Percentiles rank a stretch among this genome's conserved stretches.
Evolutionary conservation across 495 filamentous ascomycete species (phyloP).

Genomic region (Talaromyces liani): DNA sequence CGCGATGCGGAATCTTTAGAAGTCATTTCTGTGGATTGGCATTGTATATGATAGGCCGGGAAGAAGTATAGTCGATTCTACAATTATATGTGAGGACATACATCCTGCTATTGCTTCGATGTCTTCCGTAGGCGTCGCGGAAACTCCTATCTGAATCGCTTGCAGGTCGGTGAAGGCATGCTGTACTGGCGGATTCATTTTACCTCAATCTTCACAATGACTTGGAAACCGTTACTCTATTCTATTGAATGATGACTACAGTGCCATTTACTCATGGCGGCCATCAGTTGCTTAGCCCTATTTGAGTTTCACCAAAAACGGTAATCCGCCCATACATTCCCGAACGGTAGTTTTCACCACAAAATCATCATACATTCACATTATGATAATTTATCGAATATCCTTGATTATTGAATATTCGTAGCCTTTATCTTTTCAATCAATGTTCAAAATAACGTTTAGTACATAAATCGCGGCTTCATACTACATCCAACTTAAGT

Average conservation of each 20-base stretch:
- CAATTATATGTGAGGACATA: neutral
- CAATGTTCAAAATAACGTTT: too few species aligned
- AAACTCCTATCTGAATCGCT: neutral
- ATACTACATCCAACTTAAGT: neutral
- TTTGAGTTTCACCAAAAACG: neutral
- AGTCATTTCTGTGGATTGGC: neutral
- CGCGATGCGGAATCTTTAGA: neutral
- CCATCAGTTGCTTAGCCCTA: neutral
- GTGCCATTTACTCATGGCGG: neutral
- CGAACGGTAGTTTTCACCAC: neutral
- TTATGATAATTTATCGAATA: neutral
- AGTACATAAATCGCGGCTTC: too few species aligned
- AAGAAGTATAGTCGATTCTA: neutral
- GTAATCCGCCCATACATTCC: neutral
- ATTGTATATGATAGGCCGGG: neutral
- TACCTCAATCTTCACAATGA: neutral
- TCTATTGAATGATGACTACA: neutral
- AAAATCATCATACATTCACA: neutral
- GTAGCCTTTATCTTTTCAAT: neutral
- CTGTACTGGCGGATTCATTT: neutral
- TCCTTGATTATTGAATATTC: neutral
- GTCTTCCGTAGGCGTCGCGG: neutral
- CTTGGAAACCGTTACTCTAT: neutral
- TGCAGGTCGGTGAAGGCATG: neutral
- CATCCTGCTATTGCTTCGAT: neutral